phyloP scores from a whole-genome alignment of 2,329 filamentous ascomycete genomes.

The Ophiostoma sp. region DNA sequence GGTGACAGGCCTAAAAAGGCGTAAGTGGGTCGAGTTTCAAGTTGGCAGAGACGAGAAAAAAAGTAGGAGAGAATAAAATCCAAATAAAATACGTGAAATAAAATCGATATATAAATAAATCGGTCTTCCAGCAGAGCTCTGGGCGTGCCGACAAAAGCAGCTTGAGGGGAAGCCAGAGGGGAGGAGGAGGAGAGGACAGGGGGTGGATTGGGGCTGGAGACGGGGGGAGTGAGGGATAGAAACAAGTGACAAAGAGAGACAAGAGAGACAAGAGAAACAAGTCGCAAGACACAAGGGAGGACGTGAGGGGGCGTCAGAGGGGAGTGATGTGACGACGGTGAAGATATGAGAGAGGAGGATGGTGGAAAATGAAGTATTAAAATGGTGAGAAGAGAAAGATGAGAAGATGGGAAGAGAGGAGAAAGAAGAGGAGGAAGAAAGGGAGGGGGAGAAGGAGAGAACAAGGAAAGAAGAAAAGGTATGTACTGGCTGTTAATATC shows the following conservation, averaged over 20 bases:
- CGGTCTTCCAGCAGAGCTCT: constrained; percentile 14
- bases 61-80: not conserved
- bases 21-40: constrained; percentile 24
- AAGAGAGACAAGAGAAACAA: not conserved
- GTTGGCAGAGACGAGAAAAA: constrained; percentile 18
- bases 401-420: not conserved
- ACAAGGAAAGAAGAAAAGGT: not conserved
- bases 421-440: not conserved
- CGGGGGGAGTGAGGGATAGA: not conserved
- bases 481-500: not conserved
- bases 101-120: constrained; percentile 12
- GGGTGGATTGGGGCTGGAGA: constrained; percentile 8
- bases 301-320: not conserved
- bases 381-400: not conserved
- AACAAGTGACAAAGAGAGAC: not conserved
- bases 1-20: constrained; percentile 19
- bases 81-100: not conserved
- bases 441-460: not conserved
- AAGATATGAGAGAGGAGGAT: not conserved
- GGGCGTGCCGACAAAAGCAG: constrained; percentile 15
- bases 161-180: not conserved
- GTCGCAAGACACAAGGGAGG: constrained; percentile 1
- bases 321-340: not conserved
- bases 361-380: not conserved
- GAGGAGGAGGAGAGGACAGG: not conserved